Base-by-base conservation (phyloP, 768 basidiomycete genomes). In the Mycena alexandri region DNA sequence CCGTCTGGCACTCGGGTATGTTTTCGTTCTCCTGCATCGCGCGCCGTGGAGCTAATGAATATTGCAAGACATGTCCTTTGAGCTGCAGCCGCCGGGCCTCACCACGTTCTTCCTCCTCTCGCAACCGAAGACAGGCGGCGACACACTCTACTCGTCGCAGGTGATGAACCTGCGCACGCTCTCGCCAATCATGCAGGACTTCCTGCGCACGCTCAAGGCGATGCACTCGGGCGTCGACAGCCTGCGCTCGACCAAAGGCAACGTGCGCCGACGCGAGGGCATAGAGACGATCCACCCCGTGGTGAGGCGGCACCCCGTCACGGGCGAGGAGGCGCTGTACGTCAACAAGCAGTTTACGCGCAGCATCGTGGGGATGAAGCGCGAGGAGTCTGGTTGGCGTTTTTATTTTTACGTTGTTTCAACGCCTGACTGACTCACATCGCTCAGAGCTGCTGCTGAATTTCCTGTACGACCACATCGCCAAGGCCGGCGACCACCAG, bases 261-360 rank as follows among this genome's bases (percentile, higher is more conserved):
- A 90, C 7, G 82, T 89, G 38, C 89, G 94, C 47, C 87, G 93
- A 55, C 85, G 94, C 34, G 92, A 94, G 48, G 93, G 94, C 1
- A 93, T 96, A 10, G 91, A 94, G 78, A 84, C 92, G 71, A 78
- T 91, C 22, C 93, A 96, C 71, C 94, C 93, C 9, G 79, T 96
- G 33, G 85, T 96, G 21, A 83, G 93, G 68, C 82, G 78, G 68
- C 94, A 95, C 78, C 94, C 94, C 2, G 93, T 95, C 41, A 96
- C 94, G 1, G 93, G 93, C n/a, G 89, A 92, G 68, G 94, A 96
- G 78, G 92, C 93, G 1, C 83, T 95, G 57, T 96, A 92, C 76
- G 93, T 97, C 66, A 95, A 95, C 81, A 85, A 85, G 69, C 92
- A 94, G 71, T 95, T 96, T 82, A 92, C 93, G 0, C 84, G 84